Evolutionary conservation across 2,329 filamentous ascomycete species (phyloP).

Genomic region (Neopestalotiopsis sp.): DNA sequence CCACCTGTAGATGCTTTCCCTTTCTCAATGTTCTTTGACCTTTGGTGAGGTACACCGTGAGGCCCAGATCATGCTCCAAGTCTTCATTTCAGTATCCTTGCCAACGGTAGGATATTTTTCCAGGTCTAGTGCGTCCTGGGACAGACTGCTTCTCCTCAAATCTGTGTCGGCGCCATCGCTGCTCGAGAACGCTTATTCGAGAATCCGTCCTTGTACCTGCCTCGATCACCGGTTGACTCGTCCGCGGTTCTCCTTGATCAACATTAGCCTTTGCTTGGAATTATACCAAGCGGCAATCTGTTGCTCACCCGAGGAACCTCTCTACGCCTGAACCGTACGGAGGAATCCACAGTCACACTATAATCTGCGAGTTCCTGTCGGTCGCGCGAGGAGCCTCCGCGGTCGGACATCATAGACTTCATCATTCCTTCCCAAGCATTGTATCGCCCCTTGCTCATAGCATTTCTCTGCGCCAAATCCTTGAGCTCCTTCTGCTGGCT

Average conservation of each 20-base stretch:
- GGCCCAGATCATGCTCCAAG: too few species aligned
- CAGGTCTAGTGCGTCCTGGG: too few species aligned
- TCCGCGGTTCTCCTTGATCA: slow-evolving; percentile 11
- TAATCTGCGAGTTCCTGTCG: slow-evolving; percentile 62
- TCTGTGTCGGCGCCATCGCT: background rate
- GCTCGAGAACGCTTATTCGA: background rate
- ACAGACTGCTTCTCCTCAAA: background rate
- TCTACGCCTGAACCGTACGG: slow-evolving; percentile 56
- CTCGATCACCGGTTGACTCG: background rate
- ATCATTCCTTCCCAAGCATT: slow-evolving; percentile 66
- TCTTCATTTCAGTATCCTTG: too few species aligned
- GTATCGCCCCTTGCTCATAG: slow-evolving; percentile 59
- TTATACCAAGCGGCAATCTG: slow-evolving; percentile 35
- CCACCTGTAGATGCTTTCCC: background rate
- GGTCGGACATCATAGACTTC: slow-evolving; percentile 56
- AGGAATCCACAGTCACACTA: slow-evolving; percentile 69
- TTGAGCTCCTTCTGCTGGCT: slow-evolving; percentile 69
- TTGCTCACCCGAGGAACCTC: slow-evolving; percentile 55
- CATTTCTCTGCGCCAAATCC: slow-evolving; percentile 57
- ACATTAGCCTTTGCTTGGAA: slow-evolving; percentile 30
- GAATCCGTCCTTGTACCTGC: background rate
- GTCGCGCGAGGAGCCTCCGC: slow-evolving; percentile 36
- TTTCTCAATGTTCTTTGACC: background rate
- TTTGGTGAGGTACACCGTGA: too few species aligned
- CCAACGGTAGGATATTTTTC: too few species aligned